Base-by-base conservation (phyloP, 176 grass and related monocot species). In the Triticum monococcum region DNA sequence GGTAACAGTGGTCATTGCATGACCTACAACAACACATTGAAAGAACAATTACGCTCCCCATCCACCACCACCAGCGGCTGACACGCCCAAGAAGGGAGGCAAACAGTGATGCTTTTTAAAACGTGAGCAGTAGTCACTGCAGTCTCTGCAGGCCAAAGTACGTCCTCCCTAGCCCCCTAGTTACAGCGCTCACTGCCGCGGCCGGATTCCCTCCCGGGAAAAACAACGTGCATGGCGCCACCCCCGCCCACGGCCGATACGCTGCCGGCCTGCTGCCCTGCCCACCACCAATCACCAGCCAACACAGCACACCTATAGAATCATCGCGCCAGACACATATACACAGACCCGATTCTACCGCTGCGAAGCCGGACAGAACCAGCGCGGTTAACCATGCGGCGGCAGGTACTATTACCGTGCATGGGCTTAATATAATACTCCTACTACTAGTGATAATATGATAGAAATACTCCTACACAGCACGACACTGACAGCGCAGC, bases 181-280 rank as follows among this genome's bases (percentile, higher is more conserved):
- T 83, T 20, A 45, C 80, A 70, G 73, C 20, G 61, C 12, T 40
- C 75, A 59, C 33, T 85, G 78, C 69, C 79, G 32, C 67, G 81
- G 75, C 75, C 75, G 89, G 81, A 91, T 91, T 84, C 89, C 46
- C 22, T 91, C 57, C 63, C 17, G 45, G 54, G 35, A 63, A 84
- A 80, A 85, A 84, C 78, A 81, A 88, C 25, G 70, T 91, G 78
- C 82, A 88, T 91, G 83, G 72, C 81, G 64, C 64, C 86, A 52
- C 46, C 46, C 46, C 46, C 46, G 14, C 48, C 48, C 48, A 82
- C 48, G 64, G 72, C 5, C 40, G 40, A 75, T 75, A 63, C 41
- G 41, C 41, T 43, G 41, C 40, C 11, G 40, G 28, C 28, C 28
- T 30, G 28, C 28, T 30, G 28, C 28, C 28, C 41, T 12, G 10